Percentiles rank a stretch among this genome's conserved stretches.
Evolutionary conservation across 306 rosid species (phyloP).

Genomic region (Luffa aegyptiaca): DNA sequence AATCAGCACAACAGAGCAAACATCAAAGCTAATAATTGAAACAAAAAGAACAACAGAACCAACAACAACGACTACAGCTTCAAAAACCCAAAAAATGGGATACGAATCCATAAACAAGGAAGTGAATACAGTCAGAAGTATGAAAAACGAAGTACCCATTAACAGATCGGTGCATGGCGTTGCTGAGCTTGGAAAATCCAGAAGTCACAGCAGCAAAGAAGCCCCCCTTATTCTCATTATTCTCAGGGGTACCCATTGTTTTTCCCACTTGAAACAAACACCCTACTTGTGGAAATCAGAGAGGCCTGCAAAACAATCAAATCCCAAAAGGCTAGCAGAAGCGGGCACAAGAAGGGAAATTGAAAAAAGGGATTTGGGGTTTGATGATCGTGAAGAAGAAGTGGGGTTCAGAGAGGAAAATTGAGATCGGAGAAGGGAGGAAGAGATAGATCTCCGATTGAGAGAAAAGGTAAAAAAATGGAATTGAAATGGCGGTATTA

Average conservation of each 20-base stretch:
- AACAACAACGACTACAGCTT: not conserved
- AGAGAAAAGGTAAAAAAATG: not conserved
- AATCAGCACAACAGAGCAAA: not conserved
- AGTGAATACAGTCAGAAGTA: not conserved
- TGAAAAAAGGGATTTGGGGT: not conserved
- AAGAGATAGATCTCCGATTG: not conserved
- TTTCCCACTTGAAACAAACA: conserved; percentile 10
- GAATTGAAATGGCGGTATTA: not conserved
- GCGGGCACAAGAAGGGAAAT: not conserved
- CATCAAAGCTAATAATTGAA: not conserved
- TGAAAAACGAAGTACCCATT: conserved; percentile 46
- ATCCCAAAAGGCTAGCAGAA: not conserved
- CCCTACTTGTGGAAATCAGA: not conserved
- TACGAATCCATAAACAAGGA: not conserved
- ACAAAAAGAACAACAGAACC: not conserved
- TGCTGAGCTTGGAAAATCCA: conserved; percentile 53
- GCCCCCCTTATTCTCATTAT: conserved; percentile 54
- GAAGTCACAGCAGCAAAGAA: conserved; percentile 68
- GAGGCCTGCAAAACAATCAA: not conserved
- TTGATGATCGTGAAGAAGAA: not conserved
- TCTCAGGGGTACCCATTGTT: conserved; percentile 50
- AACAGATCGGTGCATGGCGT: conserved; percentile 89
- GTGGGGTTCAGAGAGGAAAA: not conserved
- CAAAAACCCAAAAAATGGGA: not conserved
- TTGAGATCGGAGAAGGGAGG: not conserved